Base-by-base conservation (phyloP, 2,329 filamentous ascomycete species). In the Beauveria caledonica region DNA sequence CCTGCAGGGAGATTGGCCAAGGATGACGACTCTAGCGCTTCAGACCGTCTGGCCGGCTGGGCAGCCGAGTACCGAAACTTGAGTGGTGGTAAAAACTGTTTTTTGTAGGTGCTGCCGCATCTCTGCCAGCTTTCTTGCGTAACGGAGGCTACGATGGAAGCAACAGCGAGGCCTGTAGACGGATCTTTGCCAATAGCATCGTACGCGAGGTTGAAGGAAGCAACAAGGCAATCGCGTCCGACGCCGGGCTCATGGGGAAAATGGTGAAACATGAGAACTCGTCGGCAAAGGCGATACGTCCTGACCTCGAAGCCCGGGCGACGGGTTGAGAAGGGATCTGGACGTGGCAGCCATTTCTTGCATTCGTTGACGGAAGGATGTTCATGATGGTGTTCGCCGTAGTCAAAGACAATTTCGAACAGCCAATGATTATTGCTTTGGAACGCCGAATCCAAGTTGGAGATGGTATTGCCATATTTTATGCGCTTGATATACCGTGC, bases 251-350 rank as follows among this genome's bases (percentile, higher is more conserved):
- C 61, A 8, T 66, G 62, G 2, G 62, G 63, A 36, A 75, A 70
- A 55, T 69, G 67, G 61, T 74, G 72, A 54, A 73, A 74, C 66
- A 73, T 69, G 1, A 74, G 65, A 13, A 74, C 54, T 2, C 72
- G 58, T 5, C 53, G 57, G 55, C 71, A 74, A 1, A 71, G 66
- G 0, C 71, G 66, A 50, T 69, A 69, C 0, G 64, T 68, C 0
- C 71, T 63, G 1, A 73, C 48, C 53, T 74, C 71, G 58, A 74
- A 74, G 1, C 70, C 69, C 1, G 62, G 3, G 0, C 52, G 42
- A 39, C 61, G 66, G 1, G 49, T 39, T 1, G 72, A 74, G 57
- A 73, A 73, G 1, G 70, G 61, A 61, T 74, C 71, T 19, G 29
- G 7, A 0, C 72, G 65, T 9, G 23, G 13, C 1, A 11, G 7